These are phyloP conservation scores for Friedmanniomyces simplex DNA, from an alignment of 495 filamentous ascomycete species.

Conservation along the genomic window DNA sequence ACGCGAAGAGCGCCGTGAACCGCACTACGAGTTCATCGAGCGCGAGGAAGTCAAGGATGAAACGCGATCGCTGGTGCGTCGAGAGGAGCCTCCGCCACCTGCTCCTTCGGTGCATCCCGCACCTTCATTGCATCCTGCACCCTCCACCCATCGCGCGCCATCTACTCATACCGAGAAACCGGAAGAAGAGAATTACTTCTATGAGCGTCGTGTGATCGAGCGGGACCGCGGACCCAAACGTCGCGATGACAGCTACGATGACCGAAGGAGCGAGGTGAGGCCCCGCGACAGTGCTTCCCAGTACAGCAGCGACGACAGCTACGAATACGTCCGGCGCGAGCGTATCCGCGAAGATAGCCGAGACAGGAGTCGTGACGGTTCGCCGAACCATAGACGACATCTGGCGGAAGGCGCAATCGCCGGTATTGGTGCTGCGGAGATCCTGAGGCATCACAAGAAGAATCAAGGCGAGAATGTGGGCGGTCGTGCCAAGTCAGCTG, in stretches of 20 bases:
- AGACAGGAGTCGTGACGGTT: slow-evolving; percentile 37
- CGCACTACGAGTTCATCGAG: slow-evolving; percentile 57
- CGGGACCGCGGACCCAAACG: slow-evolving; percentile 23
- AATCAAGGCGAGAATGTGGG: slow-evolving; percentile 47
- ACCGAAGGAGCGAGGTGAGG: slow-evolving; percentile 46
- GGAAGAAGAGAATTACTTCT: slow-evolving; percentile 54
- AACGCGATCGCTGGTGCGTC: slow-evolving; percentile 36
- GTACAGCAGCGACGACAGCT: slow-evolving; percentile 30
- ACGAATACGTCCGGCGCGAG: slow-evolving; percentile 20
- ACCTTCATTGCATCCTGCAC: slow-evolving; percentile 34
- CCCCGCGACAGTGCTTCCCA: slow-evolving; percentile 51
- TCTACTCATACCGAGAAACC: slow-evolving; percentile 26
- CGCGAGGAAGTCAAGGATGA: slow-evolving; percentile 44
- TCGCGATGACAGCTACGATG: slow-evolving; percentile 34
- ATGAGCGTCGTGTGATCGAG: slow-evolving; percentile 50
- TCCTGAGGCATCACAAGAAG: slow-evolving; percentile 60
- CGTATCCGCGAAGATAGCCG: slow-evolving; percentile 21
- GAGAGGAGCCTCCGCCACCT: slow-evolving; percentile 24
- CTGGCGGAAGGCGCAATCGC: slow-evolving; percentile 79
- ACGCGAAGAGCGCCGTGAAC: slow-evolving; percentile 40
- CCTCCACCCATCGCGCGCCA: slow-evolving; percentile 8
- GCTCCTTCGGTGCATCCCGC: neutral
- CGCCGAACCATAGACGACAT: slow-evolving; percentile 62
- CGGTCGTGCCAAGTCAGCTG: slow-evolving; percentile 58
- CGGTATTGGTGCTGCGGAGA: slow-evolving; percentile 63